Base-by-base conservation (phyloP, 495 filamentous ascomycete genomes). In the Podospora didyma region DNA sequence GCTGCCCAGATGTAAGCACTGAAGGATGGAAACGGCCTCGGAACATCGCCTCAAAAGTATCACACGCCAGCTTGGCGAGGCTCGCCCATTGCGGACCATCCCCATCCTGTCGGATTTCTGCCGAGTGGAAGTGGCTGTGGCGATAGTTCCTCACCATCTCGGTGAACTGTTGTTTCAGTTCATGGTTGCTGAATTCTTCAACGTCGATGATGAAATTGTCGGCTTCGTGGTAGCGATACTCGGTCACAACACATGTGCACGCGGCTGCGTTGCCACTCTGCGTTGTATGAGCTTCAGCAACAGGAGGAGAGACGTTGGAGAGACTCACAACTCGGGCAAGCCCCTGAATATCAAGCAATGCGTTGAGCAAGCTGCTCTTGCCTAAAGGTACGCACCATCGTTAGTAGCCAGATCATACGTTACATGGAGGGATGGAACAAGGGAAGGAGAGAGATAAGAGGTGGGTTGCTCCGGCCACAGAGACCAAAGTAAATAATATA, bases 181-280 rank as follows among this genome's bases (percentile, higher is more conserved):
- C 70, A 10, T 59, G 60, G 9, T 62, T 31, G 17, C 54, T 60
- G 54, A 75, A 77, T 23, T 53, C 48, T 23, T 74, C 67, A 3
- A 74, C 61, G 5, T 67, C 48, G 19, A 77, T 66, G 5, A 58
- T 46, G 49, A 74, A 75, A 31, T 57, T 31, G 42, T 69, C 51
- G 7, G 23, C 23, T 9, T 67, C 59, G 48, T 75, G 73, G 62
- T 65, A 66, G 41, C 66, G 61, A 49, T 70, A 77, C 42, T 77
- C 74, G 1, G 71, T 77, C 6, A 69, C 72, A 7, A 70, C 71
- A 45, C 71, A 74, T 9, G 74, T 76, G 53, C 74, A 76, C 0
- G 72, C 74, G 11, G 45, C 42, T 34, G 70, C 71, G 48, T 57
- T 62, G 53, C 62, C 68, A 60, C 68, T 73, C 71, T 75, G 31